Base-by-base conservation (phyloP, 192 early-diverging fungal species). In the Gonapodya sp. region DNA sequence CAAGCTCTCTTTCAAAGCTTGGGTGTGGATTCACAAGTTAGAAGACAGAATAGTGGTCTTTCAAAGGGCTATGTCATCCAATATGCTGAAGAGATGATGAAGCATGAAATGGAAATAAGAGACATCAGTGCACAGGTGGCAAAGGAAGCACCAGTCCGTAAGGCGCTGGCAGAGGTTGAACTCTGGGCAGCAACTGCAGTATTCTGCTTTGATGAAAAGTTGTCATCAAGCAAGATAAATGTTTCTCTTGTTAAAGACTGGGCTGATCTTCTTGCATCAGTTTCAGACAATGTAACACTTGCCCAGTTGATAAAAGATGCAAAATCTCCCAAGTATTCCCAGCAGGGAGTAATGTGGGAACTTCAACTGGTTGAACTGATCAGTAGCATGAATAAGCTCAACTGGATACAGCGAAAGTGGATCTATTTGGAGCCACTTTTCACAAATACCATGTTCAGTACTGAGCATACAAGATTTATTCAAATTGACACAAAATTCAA, bases 371-470 rank as follows among this genome's bases (percentile, higher is more conserved):
- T 95, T 84, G 92, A 96, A 34, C 90, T 99, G 36, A 95, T 97
- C 82, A 88, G 94, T 36, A 90, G 98, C 36, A 96, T 99, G 84
- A 96, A 98, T 88, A 93, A 98, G 1, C 99, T 97, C 97, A 96
- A 97, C 64, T 96, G 98, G 85, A 97, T 99, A 36, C 98, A 99
- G 88, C 92, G 98, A 37, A 97, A 99, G 84, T 99, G 97, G 97
- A 97, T 99, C 31, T 99, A 99, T 83, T 87, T 99, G 64, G 97
- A 99, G 84, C 97, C 97, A 36, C 98, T 99, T 78, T 99, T 99
- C 83, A 92, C 94, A 36, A 93, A 95, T 74, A 97, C 93, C 79
- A 94, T 99, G 37, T 85, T 99, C 2, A 97, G 97, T 0, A 91
- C 96, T 1, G 98, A 99, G 87, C 94, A 92, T 24, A 91, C 93